These are phyloP conservation scores for Geotrichum restrictum DNA, from an alignment of 1,139 yeast genomes.

Conservation along the genomic window DNA sequence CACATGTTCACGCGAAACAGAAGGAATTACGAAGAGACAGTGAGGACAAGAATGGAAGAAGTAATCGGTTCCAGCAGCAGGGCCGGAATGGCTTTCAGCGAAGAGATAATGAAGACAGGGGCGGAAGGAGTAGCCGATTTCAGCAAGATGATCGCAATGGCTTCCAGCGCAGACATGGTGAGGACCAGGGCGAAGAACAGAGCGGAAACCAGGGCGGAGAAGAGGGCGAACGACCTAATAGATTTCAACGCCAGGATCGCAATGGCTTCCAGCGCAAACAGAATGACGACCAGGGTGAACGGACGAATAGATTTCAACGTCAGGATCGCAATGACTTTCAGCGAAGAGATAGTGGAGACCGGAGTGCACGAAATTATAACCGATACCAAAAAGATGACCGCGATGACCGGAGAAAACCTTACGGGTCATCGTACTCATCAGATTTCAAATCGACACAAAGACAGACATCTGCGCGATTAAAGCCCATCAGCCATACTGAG, in stretches of 20 bases:
- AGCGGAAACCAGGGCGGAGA: too few species aligned
- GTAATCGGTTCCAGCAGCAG: slow-evolving; percentile 2
- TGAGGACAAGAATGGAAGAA: neutral
- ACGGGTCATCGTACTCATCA: slow-evolving; percentile 8
- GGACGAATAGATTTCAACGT: slow-evolving; percentile 8
- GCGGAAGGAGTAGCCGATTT: slow-evolving; percentile 10
- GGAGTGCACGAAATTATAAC: slow-evolving; percentile 10
- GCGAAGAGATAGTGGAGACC: neutral
- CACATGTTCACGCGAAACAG: slow-evolving; percentile 52
- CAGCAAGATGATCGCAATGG: too few species aligned
- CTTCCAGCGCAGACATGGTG: neutral
- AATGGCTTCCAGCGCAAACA: too few species aligned
- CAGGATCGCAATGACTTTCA: too few species aligned
- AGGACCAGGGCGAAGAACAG: neutral
- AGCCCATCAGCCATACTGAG: slow-evolving; percentile 40
- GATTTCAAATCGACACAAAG: too few species aligned
- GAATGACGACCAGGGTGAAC: neutral
- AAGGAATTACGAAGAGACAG: neutral
- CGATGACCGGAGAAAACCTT: slow-evolving; percentile 12
- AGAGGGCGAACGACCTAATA: slow-evolving; percentile 13
- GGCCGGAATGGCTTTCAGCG: neutral
- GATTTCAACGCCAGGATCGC: neutral
- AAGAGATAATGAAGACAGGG: neutral
- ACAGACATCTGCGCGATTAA: slow-evolving; percentile 3
- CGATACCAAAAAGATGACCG: too few species aligned